A percentile compares a stretch with the other conserved stretches of the same genome.
Evolutionary conservation across 768 basidiomycete species (phyloP).

Genomic region (Tricholoma terreum): DNA sequence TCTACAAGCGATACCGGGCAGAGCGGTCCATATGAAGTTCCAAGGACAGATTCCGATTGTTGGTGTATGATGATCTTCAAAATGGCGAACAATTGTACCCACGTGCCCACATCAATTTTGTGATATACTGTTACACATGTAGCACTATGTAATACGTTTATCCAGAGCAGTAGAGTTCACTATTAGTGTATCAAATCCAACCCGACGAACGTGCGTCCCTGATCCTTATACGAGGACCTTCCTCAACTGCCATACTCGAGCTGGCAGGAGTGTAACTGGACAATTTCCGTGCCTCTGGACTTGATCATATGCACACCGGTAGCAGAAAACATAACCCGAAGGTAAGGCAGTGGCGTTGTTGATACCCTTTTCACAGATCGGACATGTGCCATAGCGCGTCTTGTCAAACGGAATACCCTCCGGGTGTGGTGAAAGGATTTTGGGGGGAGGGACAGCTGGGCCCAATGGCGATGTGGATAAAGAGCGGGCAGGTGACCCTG

Average conservation of each 20-base stretch:
- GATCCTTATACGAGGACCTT: slow-evolving; percentile 70
- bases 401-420: slow-evolving; percentile 63
- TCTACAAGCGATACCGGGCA: too few relatives aligned
- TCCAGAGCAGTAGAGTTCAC: too few relatives aligned
- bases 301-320: slow-evolving; percentile 83
- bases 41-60: too few relatives aligned
- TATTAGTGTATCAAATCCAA: slow-evolving; percentile 2
- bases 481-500: slow-evolving; percentile 80
- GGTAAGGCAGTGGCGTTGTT: slow-evolving; percentile 89
- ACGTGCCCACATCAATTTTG: too few relatives aligned
- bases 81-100: too few relatives aligned
- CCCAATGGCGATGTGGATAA: slow-evolving; percentile 60
- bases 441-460: slow-evolving; percentile 74
- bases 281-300: slow-evolving; percentile 76
- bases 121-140: too few relatives aligned
- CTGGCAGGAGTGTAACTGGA: slow-evolving; percentile 81
- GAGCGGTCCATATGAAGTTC: too few relatives aligned
- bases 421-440: slow-evolving; percentile 71
- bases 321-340: slow-evolving; percentile 94
- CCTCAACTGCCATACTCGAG: slow-evolving; percentile 77
- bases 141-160: too few relatives aligned
- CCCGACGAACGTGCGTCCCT: slow-evolving; percentile 48
- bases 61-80: too few relatives aligned
- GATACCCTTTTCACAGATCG: slow-evolving; percentile 68
- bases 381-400: slow-evolving; percentile 76